A percentile compares a stretch with the other conserved stretches of the same genome.
Conservation (phyloP, 2,329 filamentous ascomycete genomes). For the Cercospora berteroae region DNA sequence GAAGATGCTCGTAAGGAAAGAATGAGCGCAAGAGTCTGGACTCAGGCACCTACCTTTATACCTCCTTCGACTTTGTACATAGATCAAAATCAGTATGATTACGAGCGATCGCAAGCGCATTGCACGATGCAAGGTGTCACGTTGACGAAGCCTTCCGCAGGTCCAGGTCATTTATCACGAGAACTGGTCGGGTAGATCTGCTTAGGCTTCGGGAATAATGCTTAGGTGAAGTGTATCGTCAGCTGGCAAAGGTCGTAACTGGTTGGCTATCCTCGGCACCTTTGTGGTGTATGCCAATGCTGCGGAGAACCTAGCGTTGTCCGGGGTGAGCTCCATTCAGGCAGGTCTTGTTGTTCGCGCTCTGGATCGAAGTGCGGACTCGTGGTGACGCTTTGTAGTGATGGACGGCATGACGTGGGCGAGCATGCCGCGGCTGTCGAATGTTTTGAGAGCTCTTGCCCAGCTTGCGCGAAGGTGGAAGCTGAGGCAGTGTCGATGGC, state of each 20-base stretch:
- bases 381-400: neutral
- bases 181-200: constrained; percentile 19
- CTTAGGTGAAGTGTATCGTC: constrained; percentile 16
- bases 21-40: neutral
- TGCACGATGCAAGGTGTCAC: constrained; percentile 17
- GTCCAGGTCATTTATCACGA: constrained; percentile 19
- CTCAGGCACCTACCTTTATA: constrained; percentile 1
- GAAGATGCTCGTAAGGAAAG: neutral
- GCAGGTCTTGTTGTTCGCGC: neutral
- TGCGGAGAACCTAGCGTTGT: constrained; percentile 20
- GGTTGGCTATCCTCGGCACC: constrained; percentile 23
- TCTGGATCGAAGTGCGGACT: constrained; percentile 1
- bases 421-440: neutral
- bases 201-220: constrained; percentile 17
- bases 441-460: neutral
- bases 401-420: constrained; percentile 9
- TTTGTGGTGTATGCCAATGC: neutral
- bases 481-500: neutral
- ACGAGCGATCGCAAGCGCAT: constrained; percentile 18
- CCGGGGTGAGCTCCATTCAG: neutral
- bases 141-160: constrained; percentile 20
- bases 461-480: neutral
- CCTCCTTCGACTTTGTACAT: neutral
- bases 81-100: neutral
- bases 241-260: constrained; percentile 10